Evolutionary conservation across 83 land plant species (phyloP), one percentile per base, ranked within the genome.

Genomic region (Picea engelmannii): DNA sequence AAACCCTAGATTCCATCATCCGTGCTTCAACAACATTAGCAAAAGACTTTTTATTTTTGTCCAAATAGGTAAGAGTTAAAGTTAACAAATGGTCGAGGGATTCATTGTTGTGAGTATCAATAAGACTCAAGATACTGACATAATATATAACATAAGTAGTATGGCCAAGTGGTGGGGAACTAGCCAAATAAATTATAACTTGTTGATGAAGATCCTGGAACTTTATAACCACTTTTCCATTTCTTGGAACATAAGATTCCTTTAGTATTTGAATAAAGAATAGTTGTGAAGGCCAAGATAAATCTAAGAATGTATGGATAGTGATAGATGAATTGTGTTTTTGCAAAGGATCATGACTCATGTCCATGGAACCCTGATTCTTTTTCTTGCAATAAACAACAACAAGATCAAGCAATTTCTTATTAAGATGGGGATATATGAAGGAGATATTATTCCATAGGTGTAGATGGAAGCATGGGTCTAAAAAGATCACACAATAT

Each of bases 31-130:
- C 11, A 38, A 64, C 25, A 83, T 89, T 90, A 68, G 58, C 70
- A 3, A 52, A 42, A 52, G 47, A 35, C 31, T 20, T 59, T 65
- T 65, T 63, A 0, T 21, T 18, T 80, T 82, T 81, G 64, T 85
- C 81, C 15, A 79, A 79, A 74, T 87, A 87, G 6, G 84, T 77
- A 44, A 90, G 81, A 79, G 88, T 80, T 79, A 90, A 88, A 31
- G 87, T 65, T 17, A 93, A 66, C 85, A 93, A 76, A 80, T 93
- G 95, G 79, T 88, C 79, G 76, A 90, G 84, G 38, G 93, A 93
- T 79, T 89, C 90, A 74, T 80, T 52, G 78, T 87, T 78, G 15
- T 60, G 82, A 18, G 66, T 62, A 31, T 86, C 93, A 82, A 83
- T 81, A 38, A 89, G n/a, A 44, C 89, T 93, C 68, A 91, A 58